A percentile compares a stretch with the other conserved stretches of the same genome.
phyloP scores from a whole-genome alignment of 1,284 basidiomycete genomes.

The Heterobasidion parviporum region DNA sequence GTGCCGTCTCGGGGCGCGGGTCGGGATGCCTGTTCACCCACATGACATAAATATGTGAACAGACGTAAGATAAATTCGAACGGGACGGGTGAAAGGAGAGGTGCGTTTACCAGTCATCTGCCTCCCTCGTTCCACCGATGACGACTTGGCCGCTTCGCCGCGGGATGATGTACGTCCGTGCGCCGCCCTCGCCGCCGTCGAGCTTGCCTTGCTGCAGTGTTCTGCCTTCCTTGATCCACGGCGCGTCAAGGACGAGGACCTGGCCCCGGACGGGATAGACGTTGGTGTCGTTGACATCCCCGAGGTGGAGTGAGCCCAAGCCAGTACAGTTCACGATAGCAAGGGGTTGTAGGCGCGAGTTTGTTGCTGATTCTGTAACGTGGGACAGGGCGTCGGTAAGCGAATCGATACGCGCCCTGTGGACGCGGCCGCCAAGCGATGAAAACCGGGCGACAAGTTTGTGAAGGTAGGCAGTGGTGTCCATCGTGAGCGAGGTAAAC shows the following conservation, averaged over 20 bases:
- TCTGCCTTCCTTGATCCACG: slow-evolving; percentile 51
- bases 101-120: slow-evolving; percentile 50
- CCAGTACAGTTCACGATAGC: background rate
- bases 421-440: background rate
- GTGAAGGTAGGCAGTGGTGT: background rate
- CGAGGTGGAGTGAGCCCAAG: slow-evolving; percentile 5
- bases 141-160: slow-evolving; percentile 57
- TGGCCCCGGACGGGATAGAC: slow-evolving; percentile 49
- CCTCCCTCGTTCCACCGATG: slow-evolving; percentile 54
- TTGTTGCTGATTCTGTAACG: background rate
- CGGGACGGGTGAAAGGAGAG: slow-evolving; percentile 2
- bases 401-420: background rate
- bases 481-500: background rate
- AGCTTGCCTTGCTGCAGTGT: slow-evolving; percentile 20
- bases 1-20: slow-evolving; percentile 52
- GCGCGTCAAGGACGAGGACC: slow-evolving; percentile 38
- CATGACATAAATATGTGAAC: slow-evolving; percentile 2
- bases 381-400: background rate
- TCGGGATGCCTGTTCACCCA: slow-evolving; percentile 34
- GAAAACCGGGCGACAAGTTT: background rate
- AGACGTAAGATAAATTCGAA: slow-evolving; percentile 1
- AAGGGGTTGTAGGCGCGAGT: background rate
- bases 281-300: slow-evolving; percentile 35
- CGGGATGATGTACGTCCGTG: slow-evolving; percentile 62
- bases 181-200: slow-evolving; percentile 30